Base-by-base conservation (phyloP, 257 asterid species). In the Perilla frutescens region DNA sequence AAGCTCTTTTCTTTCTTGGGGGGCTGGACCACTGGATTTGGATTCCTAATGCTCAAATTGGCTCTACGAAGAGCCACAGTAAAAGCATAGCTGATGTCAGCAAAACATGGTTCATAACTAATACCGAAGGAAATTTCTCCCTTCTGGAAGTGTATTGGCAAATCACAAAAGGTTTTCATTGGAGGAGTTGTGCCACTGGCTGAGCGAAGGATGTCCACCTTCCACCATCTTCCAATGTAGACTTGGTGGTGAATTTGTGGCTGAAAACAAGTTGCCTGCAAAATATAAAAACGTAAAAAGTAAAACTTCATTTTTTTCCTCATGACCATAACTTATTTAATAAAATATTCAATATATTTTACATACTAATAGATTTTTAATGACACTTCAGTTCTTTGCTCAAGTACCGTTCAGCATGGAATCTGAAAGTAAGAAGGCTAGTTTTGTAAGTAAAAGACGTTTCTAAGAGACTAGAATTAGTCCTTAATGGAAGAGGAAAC, bases 161-260 rank as follows among this genome's bases (percentile, higher is more conserved):
- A 83, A 84, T 95, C 98, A 57, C 82, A 90, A 80, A 76, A 95
- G 80, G 99, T 95, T 84, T 95, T 95, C 80, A 95, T 84, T 71
- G 98, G 98, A 48, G 99, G 99, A 72, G 99, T 95, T 67, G 98
- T 95, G 77, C 99, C 99, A 84, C 83, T 95, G 55, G 92, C 94
- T 74, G 99, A 95, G 68, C 99, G 98, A 70, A 95, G 91, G 77
- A 95, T 76, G 77, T 76, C 71, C 78, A 90, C 97, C 82, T 89
- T 95, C 83, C 99, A 90, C 98, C 99, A 95, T 84, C 80, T 88
- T 80, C 99, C 99, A 69, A 95, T 76, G 77, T 73, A 95, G 76
- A 95, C 96, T 80, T 90, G 87, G 80, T 90, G 96, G 78, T 70
- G 81, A 79, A 95, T 81, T 86, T 95, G 99, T 79, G 99, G 96